Evolutionary conservation across 2,329 filamentous ascomycete genomes (phyloP), one percentile per base, ranked within the genome.

Genomic region (Huntiella abstrusa): DNA sequence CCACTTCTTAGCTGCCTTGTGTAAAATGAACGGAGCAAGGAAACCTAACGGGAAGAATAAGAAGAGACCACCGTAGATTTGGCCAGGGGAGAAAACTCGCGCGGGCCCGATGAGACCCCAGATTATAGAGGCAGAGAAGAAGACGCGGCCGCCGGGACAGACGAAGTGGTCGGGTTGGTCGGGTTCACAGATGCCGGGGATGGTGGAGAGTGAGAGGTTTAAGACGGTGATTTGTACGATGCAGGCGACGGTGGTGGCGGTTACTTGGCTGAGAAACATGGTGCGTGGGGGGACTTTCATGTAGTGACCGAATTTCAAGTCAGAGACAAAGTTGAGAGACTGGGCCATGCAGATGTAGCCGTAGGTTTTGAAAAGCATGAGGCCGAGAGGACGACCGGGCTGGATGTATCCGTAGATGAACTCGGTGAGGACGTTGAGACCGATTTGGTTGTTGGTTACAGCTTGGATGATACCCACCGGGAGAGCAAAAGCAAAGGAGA

Each of bases 341-440:
- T 81, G 76, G 1, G 70, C 73, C 71, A 75, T 75, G 45, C 71
- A 75, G 50, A 76, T 73, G 55, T 70, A 75, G 28, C 73, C 73
- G 53, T 73, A 77, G 0, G 71, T 76, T 58, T 77, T 76, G 60
- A 77, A 77, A 63, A 84, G 67, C 80, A 86, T 85, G 51, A 84
- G 71, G 0, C 77, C 80, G 46, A 85, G 62, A 0, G 81, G 80
- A 4, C 71, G 64, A 2, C 81, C 81, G 0, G 80, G 80, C 51
- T 83, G 77, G 54, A 85, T 80, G 55, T 85, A 85, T 1, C 81
- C 81, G 49, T 76, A 75, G 3, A 86, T 63, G 52, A 84, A 83
- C 60, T 83, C 80, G 1, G 79, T 82, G 51, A 85, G 63, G 19
- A 86, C 79, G 51, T 85, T 85, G 33, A 85, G 64, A 1, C 77